phyloP scores from a whole-genome alignment of 305 asterid species.

The Salvia sclarea region DNA sequence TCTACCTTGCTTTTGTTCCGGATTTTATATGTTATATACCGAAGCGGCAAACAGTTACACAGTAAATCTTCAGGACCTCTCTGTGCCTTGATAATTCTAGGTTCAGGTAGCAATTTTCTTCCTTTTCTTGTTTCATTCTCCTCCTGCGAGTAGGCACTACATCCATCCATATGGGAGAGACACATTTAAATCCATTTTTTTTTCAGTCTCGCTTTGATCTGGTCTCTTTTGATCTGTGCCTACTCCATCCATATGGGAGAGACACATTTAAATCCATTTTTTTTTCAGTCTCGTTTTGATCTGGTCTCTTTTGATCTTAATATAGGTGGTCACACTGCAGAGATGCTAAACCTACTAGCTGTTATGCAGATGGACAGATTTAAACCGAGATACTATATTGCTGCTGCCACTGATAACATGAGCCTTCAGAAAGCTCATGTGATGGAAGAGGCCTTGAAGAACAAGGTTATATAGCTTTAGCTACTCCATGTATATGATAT shows the following conservation, averaged over 20 bases:
- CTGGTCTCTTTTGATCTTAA: conserved; percentile 19
- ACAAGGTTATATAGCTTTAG: conserved; percentile 44
- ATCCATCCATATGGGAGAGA: too few species aligned
- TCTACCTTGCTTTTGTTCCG: conserved; percentile 46
- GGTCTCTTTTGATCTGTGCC: conserved; percentile 18
- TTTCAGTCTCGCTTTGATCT: background rate
- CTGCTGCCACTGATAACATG: conserved; percentile 97
- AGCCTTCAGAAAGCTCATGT: conserved; percentile 81
- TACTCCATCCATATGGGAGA: background rate
- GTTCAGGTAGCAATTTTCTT: conserved; percentile 62
- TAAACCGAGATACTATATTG: conserved; percentile 72
- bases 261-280: background rate
- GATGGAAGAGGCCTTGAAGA: conserved; percentile 62
- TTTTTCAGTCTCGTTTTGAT: background rate
- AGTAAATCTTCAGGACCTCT: conserved; percentile 44
- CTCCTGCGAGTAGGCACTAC: background rate
- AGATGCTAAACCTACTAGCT: conserved; percentile 74
- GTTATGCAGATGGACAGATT: conserved; percentile 68
- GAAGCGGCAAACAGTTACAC: conserved; percentile 44
- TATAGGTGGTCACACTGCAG: conserved; percentile 96
- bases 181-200: background rate
- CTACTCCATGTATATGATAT: background rate
- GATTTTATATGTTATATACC: conserved; percentile 47
- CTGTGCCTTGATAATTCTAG: conserved; percentile 69
- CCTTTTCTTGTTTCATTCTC: background rate